These are phyloP conservation scores for Melaleuca alternifolia DNA, from an alignment of 345 rosid genomes.

Conservation along the genomic window DNA sequence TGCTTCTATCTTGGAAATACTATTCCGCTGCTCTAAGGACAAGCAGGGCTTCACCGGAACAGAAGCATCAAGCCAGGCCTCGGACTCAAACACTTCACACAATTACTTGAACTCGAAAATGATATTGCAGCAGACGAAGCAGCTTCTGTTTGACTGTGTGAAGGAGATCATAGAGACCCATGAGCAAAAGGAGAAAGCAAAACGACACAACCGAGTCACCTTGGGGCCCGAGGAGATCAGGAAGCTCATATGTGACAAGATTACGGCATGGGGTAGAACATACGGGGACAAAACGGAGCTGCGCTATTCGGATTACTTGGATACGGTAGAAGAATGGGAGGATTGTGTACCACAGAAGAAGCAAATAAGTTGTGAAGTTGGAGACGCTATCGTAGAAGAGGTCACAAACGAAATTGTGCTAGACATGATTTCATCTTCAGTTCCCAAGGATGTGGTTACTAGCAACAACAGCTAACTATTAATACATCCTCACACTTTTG, in stretches of 20 bases:
- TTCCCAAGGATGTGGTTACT: neutral
- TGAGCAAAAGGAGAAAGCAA: conserved; percentile 2
- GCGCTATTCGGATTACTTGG: conserved; percentile 9
- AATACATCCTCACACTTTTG: neutral
- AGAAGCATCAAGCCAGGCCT: conserved; percentile 5
- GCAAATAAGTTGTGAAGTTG: conserved; percentile 17
- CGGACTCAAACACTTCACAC: neutral
- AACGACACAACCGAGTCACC: neutral
- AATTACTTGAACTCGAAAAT: conserved; percentile 13
- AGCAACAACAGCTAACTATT: neutral
- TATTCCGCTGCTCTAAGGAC: conserved; percentile 5
- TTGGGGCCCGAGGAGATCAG: conserved; percentile 17
- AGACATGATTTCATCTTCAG: conserved; percentile 8
- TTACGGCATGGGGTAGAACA: conserved; percentile 13
- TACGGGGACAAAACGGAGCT: conserved; percentile 6
- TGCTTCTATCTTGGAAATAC: conserved; percentile 25
- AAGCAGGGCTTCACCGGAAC: neutral
- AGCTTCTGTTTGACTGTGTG: conserved; percentile 37
- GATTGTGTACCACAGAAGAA: conserved; percentile 2
- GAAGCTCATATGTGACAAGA: conserved; percentile 17
- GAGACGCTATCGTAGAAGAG: conserved; percentile 30
- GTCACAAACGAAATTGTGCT: conserved; percentile 13
- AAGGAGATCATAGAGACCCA: conserved; percentile 26
- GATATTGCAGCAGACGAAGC: conserved; percentile 28
- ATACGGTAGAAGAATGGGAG: conserved; percentile 27